Conservation (phyloP, 2,329 filamentous ascomycete genomes). For the Metarhizium guizhouense region DNA sequence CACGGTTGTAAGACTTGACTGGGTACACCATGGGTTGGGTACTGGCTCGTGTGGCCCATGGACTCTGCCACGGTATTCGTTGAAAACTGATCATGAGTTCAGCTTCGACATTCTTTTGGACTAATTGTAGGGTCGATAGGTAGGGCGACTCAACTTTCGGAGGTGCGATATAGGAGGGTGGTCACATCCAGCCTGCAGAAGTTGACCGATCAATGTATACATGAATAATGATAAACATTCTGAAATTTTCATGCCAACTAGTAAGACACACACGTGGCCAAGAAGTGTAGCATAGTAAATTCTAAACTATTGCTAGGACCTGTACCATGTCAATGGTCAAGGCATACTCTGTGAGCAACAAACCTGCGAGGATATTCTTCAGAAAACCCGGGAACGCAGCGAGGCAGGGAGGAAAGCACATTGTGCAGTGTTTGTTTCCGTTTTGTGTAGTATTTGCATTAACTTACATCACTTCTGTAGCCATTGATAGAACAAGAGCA, state of each 20-base stretch:
- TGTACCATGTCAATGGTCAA: no score
- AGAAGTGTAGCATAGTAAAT: no score
- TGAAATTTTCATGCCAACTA: no score
- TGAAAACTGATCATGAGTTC: conserved; percentile 31
- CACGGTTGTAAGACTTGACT: conserved; percentile 49
- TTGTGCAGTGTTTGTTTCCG: background rate
- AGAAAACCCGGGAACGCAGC: background rate
- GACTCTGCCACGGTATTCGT: conserved; percentile 38
- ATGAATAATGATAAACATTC: no score
- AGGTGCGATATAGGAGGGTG: no score
- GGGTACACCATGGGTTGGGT: conserved; percentile 52
- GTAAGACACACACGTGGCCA: no score
- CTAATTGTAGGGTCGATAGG: conserved; percentile 12
- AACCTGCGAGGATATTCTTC: no score
- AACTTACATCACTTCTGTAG: background rate
- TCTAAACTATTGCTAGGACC: no score
- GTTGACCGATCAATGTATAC: no score
- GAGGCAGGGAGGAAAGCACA: background rate
- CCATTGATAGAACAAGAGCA: background rate
- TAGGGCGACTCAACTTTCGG: no score
- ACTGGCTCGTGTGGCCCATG: conserved; percentile 54
- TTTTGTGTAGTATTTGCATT: background rate
- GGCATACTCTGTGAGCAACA: no score
- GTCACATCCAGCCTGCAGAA: no score
- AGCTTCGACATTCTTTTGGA: conserved; percentile 36